These are phyloP conservation scores for Berberis thunbergii DNA, from an alignment of 164 flowering plant genomes.

Conservation along the genomic window DNA sequence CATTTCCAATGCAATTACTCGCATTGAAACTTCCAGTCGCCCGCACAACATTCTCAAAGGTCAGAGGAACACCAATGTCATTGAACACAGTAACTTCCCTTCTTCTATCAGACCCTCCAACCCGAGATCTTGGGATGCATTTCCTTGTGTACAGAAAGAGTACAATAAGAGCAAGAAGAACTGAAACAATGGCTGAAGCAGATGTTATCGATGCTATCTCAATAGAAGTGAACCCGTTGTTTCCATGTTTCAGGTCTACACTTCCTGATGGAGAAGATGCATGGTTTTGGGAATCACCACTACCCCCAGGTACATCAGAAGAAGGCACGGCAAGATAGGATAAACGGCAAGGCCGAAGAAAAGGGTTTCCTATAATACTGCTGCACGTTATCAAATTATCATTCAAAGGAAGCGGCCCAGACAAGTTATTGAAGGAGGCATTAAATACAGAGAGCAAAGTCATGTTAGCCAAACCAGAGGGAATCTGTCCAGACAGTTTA, in stretches of 20 bases:
- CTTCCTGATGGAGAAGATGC: constrained; percentile 32
- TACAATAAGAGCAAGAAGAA: constrained; percentile 57
- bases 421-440: constrained; percentile 75
- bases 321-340: constrained; percentile 35
- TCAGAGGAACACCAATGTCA: constrained; percentile 62
- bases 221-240: constrained; percentile 47
- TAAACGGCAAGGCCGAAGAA: constrained; percentile 33
- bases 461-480: constrained; percentile 49
- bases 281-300: constrained; percentile 20
- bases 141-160: constrained; percentile 65
- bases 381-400: constrained; percentile 39
- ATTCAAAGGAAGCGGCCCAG: constrained; percentile 51
- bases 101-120: constrained; percentile 37
- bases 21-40: constrained; percentile 76
- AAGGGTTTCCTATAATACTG: constrained; percentile 54
- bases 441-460: constrained; percentile 49
- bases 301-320: constrained; percentile 32
- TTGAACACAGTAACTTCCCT: constrained; percentile 61
- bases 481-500: constrained; percentile 59
- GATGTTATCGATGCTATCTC: constrained; percentile 81
- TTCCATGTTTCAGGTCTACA: constrained; percentile 10
- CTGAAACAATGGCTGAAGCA: constrained; percentile 76
- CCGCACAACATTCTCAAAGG: constrained; percentile 63
- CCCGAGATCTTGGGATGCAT: constrained; percentile 45
- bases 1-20: constrained; percentile 82